These are phyloP conservation scores for Boletus holoroseus DNA, from an alignment of 1,284 basidiomycete species.

Conservation along the genomic window DNA sequence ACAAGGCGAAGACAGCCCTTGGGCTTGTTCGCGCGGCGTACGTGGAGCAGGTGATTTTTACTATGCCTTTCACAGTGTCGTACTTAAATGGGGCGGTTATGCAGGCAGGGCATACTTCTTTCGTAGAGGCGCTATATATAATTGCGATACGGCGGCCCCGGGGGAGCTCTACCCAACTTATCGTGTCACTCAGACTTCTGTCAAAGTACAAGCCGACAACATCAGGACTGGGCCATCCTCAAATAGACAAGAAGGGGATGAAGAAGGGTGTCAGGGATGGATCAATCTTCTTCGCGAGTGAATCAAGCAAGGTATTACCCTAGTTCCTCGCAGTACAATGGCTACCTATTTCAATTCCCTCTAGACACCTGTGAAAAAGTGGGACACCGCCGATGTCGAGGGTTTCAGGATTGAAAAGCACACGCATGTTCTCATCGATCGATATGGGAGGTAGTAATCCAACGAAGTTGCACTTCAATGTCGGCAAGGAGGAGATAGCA, in stretches of 20 bases:
- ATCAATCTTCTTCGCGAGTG: slow-evolving; percentile 91
- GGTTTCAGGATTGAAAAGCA: slow-evolving; percentile 70
- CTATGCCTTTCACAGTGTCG: slow-evolving; percentile 11
- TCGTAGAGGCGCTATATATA: too few relatives aligned
- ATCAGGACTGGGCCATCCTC: slow-evolving; percentile 90
- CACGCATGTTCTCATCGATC: slow-evolving; percentile 70
- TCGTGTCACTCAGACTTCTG: slow-evolving; percentile 57
- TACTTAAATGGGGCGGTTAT: slow-evolving; percentile 9
- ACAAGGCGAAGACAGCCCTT: slow-evolving; percentile 61
- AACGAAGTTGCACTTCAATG: slow-evolving; percentile 72
- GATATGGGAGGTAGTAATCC: slow-evolving; percentile 62
- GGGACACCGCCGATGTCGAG: slow-evolving; percentile 67
- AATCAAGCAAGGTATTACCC: slow-evolving; percentile 81
- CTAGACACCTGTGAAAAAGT: slow-evolving; percentile 90
- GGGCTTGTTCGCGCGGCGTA: slow-evolving; percentile 90
- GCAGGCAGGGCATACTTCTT: slow-evolving; percentile 68
- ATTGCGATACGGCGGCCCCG: too few relatives aligned
- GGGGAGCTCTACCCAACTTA: too few relatives aligned
- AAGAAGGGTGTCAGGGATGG: slow-evolving; percentile 97
- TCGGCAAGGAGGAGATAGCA: slow-evolving; percentile 71
- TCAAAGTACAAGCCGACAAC: slow-evolving; percentile 61
- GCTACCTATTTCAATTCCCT: slow-evolving; percentile 6
- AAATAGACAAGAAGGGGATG: slow-evolving; percentile 93
- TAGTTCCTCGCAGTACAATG: background rate
- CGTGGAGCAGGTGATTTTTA: slow-evolving; percentile 71